Conservation (phyloP, 305 asterid species). For the Fraxinus nigra region DNA sequence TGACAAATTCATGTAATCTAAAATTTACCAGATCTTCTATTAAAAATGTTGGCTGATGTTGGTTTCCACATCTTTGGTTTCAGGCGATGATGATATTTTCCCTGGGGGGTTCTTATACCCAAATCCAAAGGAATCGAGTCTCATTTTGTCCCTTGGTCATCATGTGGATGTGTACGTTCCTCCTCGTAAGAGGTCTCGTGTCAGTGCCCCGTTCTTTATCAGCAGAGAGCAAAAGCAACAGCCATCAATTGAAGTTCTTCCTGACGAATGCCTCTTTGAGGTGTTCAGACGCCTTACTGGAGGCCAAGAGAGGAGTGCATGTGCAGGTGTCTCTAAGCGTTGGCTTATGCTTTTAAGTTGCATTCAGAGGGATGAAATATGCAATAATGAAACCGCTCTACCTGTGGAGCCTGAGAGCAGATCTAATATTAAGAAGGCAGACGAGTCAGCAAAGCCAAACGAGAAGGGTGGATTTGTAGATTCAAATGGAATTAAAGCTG, state of each 20-base stretch:
- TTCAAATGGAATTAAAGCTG: constrained; percentile 24
- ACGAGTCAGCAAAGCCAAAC: constrained; percentile 25
- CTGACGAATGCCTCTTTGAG: constrained; percentile 98
- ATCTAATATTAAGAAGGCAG: constrained; percentile 25
- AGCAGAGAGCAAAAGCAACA: constrained; percentile 38
- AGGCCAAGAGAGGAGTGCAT: constrained; percentile 68
- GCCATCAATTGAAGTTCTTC: constrained; percentile 80
- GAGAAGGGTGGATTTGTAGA: constrained; percentile 37
- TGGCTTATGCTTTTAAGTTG: constrained; percentile 90
- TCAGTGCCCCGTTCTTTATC: constrained; percentile 65
- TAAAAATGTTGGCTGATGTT: constrained; percentile 21
- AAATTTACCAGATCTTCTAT: background rate
- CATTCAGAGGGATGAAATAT: constrained; percentile 62
- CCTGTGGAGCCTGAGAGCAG: constrained; percentile 33
- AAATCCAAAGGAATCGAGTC: constrained; percentile 53
- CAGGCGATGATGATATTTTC: constrained; percentile 58
- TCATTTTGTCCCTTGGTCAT: constrained; percentile 44
- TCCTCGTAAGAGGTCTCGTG: constrained; percentile 73
- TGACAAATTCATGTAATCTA: background rate
- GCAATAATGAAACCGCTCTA: constrained; percentile 11
- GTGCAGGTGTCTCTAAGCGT: constrained; percentile 83
- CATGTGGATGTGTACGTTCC: constrained; percentile 70
- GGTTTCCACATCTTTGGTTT: constrained; percentile 14
- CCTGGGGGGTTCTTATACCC: constrained; percentile 50
- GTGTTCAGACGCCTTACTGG: constrained; percentile 71